Conservation (phyloP, 2,329 filamentous ascomycete species). For the Cladophialophora carrionii region DNA sequence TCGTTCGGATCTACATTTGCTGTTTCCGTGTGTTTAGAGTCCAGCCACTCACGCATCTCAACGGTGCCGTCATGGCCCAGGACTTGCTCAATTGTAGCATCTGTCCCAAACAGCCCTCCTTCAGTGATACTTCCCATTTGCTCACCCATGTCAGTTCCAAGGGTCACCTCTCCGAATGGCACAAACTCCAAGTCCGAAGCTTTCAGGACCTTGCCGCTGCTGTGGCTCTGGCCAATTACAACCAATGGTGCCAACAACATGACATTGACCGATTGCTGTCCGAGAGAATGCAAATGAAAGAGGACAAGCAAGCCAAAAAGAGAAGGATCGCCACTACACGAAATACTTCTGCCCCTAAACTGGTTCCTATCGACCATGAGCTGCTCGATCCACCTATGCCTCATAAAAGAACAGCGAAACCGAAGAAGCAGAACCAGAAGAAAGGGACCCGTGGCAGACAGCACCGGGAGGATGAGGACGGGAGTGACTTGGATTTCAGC, state of each 20-base stretch:
- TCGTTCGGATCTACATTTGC: conserved; percentile 11
- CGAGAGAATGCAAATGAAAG: conserved; percentile 76
- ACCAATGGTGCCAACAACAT: conserved; percentile 75
- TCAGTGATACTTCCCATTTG: conserved; percentile 89
- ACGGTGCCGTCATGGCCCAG: conserved; percentile 43
- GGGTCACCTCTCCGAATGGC: conserved; percentile 82
- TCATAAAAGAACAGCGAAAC: conserved; percentile 10
- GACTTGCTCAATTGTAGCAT: conserved; percentile 80
- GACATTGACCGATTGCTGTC: conserved; percentile 73
- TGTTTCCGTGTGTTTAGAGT: conserved; percentile 36
- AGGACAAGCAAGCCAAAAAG: conserved; percentile 61
- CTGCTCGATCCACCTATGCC: conserved; percentile 19
- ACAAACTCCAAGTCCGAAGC: conserved; percentile 75
- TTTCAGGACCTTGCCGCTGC: conserved; percentile 69
- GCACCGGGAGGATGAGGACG: conserved; percentile 21
- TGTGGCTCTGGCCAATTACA: conserved; percentile 67
- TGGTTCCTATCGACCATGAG: conserved; percentile 1
- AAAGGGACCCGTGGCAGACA: conserved; percentile 19
- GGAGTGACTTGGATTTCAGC: conserved; percentile 35
- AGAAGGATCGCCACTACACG: conserved; percentile 22
- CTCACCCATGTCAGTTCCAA: conserved; percentile 93
- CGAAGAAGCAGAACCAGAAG: conserved; percentile 20
- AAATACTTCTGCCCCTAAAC: conserved; percentile 20
- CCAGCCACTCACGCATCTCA: conserved; percentile 26
- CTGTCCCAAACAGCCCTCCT: conserved; percentile 76